These are phyloP conservation scores for Ramaria sp. DNA, from an alignment of 768 basidiomycete genomes.

Conservation along the genomic window DNA sequence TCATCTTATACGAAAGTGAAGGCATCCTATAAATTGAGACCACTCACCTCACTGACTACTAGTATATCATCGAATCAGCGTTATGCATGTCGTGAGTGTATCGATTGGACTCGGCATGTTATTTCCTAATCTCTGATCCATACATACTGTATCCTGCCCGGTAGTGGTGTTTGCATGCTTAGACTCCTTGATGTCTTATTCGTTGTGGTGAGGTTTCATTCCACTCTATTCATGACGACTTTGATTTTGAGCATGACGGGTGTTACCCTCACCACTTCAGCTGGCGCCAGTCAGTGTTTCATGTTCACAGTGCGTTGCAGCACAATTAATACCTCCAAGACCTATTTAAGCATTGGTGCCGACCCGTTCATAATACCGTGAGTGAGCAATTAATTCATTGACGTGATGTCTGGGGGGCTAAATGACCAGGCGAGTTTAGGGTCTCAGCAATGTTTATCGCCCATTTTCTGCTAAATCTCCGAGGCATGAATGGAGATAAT, in stretches of 20 bases:
- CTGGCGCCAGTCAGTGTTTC: neutral
- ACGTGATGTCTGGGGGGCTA: too few species aligned
- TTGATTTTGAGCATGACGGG: neutral
- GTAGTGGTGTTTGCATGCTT: neutral
- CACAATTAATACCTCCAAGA: too few species aligned
- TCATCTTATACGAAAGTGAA: slow-evolving; percentile 1
- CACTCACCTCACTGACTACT: too few species aligned
- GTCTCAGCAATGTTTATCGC: too few species aligned
- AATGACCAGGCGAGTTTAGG: too few species aligned
- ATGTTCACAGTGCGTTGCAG: too few species aligned
- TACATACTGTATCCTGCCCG: neutral
- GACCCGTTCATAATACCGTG: too few species aligned
- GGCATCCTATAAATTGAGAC: neutral
- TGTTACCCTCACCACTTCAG: neutral
- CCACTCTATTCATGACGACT: neutral
- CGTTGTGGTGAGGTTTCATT: neutral
- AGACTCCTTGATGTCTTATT: neutral
- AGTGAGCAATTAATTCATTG: too few species aligned
- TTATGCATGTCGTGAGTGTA: neutral
- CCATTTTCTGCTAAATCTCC: too few species aligned
- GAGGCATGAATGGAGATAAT: too few species aligned
- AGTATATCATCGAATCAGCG: neutral
- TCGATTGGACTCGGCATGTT: neutral
- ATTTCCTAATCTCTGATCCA: neutral
- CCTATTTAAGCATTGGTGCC: too few species aligned